phyloP scores from a whole-genome alignment of 2,329 filamentous ascomycete species.

The Colletotrichum aenigma region DNA sequence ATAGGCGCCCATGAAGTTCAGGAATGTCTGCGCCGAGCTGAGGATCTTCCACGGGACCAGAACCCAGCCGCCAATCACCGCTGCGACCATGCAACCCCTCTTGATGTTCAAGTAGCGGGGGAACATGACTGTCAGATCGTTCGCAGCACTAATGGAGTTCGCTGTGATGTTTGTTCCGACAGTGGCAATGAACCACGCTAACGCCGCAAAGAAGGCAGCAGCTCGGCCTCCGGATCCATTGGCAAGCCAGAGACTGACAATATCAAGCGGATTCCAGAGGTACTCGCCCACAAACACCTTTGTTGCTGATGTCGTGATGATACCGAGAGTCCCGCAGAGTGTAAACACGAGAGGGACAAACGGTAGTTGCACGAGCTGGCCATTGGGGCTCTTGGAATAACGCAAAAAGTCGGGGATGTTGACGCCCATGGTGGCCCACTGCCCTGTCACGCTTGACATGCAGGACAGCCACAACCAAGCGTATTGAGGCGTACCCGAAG shows the following conservation, averaged over 20 bases:
- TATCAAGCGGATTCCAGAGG: constrained; percentile 54
- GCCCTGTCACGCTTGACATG: constrained; percentile 20
- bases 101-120: constrained; percentile 60
- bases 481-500: constrained; percentile 7
- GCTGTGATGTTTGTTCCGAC: constrained; percentile 62
- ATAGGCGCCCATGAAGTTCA: constrained; percentile 68
- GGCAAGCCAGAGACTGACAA: constrained; percentile 45
- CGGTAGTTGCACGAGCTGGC: constrained; percentile 29
- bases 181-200: constrained; percentile 58
- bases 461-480: constrained; percentile 16
- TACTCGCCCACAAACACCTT: constrained; percentile 44
- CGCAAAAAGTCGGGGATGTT: constrained; percentile 53
- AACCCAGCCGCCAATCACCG: constrained; percentile 58
- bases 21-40: constrained; percentile 58
- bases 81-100: constrained; percentile 59
- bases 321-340: constrained; percentile 51
- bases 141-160: constrained; percentile 58
- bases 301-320: constrained; percentile 58
- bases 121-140: constrained; percentile 59
- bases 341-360: constrained; percentile 52
- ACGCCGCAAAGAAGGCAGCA: constrained; percentile 52
- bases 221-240: constrained; percentile 45
- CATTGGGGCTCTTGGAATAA: constrained; percentile 29
- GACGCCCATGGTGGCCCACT: constrained; percentile 35
- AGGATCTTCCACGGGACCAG: constrained; percentile 72